Evolutionary conservation across 2,329 filamentous ascomycete species (phyloP).

Genomic region (Alternaria infectoria): DNA sequence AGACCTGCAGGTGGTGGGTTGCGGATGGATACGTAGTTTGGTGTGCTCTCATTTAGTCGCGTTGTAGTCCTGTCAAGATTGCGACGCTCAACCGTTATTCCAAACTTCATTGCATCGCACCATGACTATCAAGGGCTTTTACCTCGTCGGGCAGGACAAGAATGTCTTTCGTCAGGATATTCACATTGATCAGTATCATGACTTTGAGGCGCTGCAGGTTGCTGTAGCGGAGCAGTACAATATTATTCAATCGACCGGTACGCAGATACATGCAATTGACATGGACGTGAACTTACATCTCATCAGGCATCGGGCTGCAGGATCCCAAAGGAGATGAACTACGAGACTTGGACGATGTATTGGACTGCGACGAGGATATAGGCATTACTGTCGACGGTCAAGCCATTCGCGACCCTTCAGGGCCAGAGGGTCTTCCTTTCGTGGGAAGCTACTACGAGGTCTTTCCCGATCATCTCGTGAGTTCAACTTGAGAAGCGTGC

Average conservation of each 20-base stretch:
- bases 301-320: conserved; percentile 16
- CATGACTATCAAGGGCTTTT: conserved; percentile 24
- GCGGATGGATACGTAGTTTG: conserved; percentile 1
- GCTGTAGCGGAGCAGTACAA: conserved; percentile 23
- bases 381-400: conserved; percentile 18
- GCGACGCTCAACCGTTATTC: not conserved
- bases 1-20: not conserved
- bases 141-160: conserved; percentile 20
- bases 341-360: conserved; percentile 15
- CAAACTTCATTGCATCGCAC: conserved; percentile 4
- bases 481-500: not conserved
- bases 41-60: not conserved
- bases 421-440: conserved; percentile 17
- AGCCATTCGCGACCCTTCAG: conserved; percentile 13
- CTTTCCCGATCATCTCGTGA: conserved; percentile 21
- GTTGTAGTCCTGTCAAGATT: not conserved
- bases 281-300: too few relatives aligned
- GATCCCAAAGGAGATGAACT: conserved; percentile 15
- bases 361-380: conserved; percentile 20
- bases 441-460: conserved; percentile 22
- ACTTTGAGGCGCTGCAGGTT: conserved; percentile 20
- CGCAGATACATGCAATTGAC: too few relatives aligned
- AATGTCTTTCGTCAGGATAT: conserved; percentile 21
- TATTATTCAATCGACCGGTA: conserved; percentile 15
- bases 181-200: conserved; percentile 21